Base-by-base conservation (phyloP, 805 yeast genomes). In the Isabelozyma heimii region DNA sequence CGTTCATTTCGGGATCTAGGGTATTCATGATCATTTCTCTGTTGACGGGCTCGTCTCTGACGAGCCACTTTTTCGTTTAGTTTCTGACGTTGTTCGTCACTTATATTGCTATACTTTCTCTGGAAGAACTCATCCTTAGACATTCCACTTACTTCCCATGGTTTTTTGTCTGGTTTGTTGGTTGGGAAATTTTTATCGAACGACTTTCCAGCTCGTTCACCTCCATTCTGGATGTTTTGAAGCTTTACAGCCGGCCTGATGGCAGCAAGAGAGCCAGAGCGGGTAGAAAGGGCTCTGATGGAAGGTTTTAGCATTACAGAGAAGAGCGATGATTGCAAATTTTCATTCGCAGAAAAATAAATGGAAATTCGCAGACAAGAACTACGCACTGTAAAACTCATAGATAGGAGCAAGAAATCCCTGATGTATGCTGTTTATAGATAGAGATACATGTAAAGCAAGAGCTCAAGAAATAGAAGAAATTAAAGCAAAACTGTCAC, bases 81-180 rank as follows among this genome's bases (percentile, higher is more conserved):
- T 37, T 45, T 52, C 35, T 59, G 48, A 35, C 70, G 55, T 24
- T 63, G 60, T 43, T 61, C 63, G 6, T 59, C 57, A 14, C 58
- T 51, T 37, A 67, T 66, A 46, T 59, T 53, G 9, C 66, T 68
- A 50, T 73, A 73, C 57, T 70, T 72, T 43, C 67, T 55, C 44
- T 50, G 52, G 53, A 70, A 73, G 50, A 69, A 73, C 43, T 67
- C 75, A 52, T 73, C 75, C 50, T 73, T 73, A 42, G 65, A 51
- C 40, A 73, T 59, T 44, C 65, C 65, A 53, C 52, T 56, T 47
- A 59, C 57, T 43, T 72, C 77, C 77, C 77, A 73, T 14, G 65
- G 65, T 47, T 68, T 67, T 28, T 44, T 47, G 16, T 47, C 54
- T 1, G 44, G 46, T 15, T 50, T 47, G 48, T 52, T 55, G 24